Percentiles rank a stretch among this genome's conserved stretches.
Conservation (phyloP, 2,329 filamentous ascomycete species). For the Lasiodiplodia sp. region DNA sequence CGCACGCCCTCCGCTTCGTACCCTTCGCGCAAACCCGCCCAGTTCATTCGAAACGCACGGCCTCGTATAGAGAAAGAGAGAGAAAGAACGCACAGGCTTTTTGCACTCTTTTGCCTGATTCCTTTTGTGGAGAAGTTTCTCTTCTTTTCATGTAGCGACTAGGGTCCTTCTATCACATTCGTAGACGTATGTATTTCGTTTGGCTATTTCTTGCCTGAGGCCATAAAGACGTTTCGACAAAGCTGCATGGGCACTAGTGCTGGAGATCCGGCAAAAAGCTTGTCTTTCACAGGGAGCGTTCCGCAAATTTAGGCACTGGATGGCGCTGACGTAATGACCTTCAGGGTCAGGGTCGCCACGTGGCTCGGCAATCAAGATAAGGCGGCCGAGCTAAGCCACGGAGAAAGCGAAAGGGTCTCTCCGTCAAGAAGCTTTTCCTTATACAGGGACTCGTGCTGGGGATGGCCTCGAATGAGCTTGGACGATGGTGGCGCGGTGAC, state of each 20-base stretch:
- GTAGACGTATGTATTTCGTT: conserved; percentile 24
- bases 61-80: background rate
- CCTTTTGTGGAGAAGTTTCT: conserved; percentile 5
- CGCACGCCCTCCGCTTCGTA: background rate
- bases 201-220: background rate
- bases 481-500: too few species aligned
- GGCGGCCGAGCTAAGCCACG: background rate
- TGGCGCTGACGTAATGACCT: background rate
- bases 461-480: too few species aligned
- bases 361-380: conserved; percentile 1
- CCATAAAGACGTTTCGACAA: background rate
- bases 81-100: background rate
- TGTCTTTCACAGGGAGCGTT: background rate
- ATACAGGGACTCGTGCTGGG: background rate
- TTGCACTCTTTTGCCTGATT: conserved; percentile 5
- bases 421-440: background rate
- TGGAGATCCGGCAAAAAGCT: background rate
- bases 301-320: background rate
- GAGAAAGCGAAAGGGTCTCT: background rate
- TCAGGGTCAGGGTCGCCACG: background rate
- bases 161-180: conserved; percentile 11
- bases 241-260: background rate
- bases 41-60: background rate
- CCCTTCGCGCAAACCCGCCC: conserved; percentile 3
- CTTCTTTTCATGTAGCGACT: conserved; percentile 13